Evolutionary conservation across 2,329 filamentous ascomycete genomes (phyloP).

Genomic region (Simplicillium aogashimaense): DNA sequence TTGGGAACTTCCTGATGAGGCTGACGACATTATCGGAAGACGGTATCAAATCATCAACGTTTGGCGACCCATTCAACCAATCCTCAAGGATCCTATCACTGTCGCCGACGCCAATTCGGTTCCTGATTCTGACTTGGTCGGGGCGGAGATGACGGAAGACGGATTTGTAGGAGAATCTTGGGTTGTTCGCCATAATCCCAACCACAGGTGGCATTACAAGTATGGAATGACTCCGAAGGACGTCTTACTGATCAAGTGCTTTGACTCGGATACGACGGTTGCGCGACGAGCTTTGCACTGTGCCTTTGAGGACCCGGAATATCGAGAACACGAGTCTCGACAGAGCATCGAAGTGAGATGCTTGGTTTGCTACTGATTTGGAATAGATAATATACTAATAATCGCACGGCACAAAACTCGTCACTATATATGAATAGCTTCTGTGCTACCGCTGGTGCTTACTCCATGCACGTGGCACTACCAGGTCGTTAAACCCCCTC

Average conservation of each 20-base stretch:
- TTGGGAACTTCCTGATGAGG: conserved; percentile 34
- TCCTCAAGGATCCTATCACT: conserved; percentile 36
- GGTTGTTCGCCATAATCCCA: conserved; percentile 26
- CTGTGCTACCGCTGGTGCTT: too few species aligned
- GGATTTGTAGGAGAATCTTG: conserved; percentile 38
- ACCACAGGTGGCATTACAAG: conserved; percentile 43
- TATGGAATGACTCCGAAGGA: conserved; percentile 40
- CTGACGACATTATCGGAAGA: conserved; percentile 20
- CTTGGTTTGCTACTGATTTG: conserved; percentile 46
- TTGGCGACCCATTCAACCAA: conserved; percentile 26
- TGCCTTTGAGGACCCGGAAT: conserved; percentile 38
- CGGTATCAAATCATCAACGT: conserved; percentile 47
- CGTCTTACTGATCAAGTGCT: conserved; percentile 51
- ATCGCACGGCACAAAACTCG: too few species aligned
- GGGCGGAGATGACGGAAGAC: conserved; percentile 38
- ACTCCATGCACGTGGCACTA: too few species aligned
- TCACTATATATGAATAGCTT: too few species aligned
- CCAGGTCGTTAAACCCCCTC: too few species aligned
- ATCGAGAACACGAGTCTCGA: conserved; percentile 44
- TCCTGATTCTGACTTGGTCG: conserved; percentile 38
- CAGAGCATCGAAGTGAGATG: conserved; percentile 58
- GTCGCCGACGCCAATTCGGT: conserved; percentile 42
- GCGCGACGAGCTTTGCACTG: conserved; percentile 42
- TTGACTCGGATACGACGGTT: conserved; percentile 48
- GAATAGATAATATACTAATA: background rate